phyloP scores from a whole-genome alignment of 176 grass and related monocot genomes.

The Oryza brachyantha region DNA sequence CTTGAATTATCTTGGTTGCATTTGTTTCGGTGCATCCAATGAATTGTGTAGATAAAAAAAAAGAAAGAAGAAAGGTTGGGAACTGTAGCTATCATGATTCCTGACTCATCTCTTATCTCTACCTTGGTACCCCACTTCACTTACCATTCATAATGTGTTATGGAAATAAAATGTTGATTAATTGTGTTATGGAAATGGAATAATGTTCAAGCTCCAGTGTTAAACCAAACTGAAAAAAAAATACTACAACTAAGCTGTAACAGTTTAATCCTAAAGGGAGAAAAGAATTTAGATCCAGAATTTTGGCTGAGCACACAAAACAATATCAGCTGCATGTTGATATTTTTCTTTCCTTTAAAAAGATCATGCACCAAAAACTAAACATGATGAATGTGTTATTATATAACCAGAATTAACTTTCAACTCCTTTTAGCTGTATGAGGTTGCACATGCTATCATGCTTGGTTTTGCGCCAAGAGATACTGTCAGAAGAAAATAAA shows the following conservation, averaged over 20 bases:
- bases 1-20: not conserved
- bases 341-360: not conserved
- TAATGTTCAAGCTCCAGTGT: not conserved
- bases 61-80: not conserved
- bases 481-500: not conserved
- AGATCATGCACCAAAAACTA: not conserved
- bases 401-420: not conserved
- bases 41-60: not conserved
- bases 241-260: not conserved
- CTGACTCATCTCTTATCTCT: slow-evolving; percentile 31
- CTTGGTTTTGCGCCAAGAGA: too few species aligned
- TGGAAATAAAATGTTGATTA: too few species aligned
- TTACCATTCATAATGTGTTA: not conserved
- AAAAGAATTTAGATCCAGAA: not conserved
- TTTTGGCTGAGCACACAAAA: not conserved
- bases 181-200: not conserved
- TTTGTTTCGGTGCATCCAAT: slow-evolving; percentile 8
- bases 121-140: not conserved
- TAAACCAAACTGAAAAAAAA: not conserved
- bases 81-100: slow-evolving; percentile 15
- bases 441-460: too few species aligned
- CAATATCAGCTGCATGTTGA: not conserved
- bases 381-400: not conserved
- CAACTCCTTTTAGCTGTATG: not conserved
- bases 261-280: not conserved